Base-by-base conservation (phyloP, 2,329 filamentous ascomycete species). In the Ascochyta viciae-villosae region DNA sequence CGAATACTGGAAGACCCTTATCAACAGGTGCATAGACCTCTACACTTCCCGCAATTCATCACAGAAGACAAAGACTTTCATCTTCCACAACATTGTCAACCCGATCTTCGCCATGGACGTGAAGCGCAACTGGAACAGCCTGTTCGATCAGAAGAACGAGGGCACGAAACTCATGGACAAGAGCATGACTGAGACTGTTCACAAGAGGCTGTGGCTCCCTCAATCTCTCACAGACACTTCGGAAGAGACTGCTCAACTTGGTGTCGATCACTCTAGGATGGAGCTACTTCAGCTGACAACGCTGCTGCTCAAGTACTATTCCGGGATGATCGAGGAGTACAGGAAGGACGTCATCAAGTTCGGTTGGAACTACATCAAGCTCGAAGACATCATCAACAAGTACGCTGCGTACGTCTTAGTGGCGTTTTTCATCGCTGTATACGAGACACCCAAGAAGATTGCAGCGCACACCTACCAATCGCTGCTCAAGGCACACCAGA, bases 381-480 rank as follows among this genome's bases (percentile, higher is more conserved):
- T 99, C n/a, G 96, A 99, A 71, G 95, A 99, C 75, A 91, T 96
- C 54, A 96, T 99, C 80, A 99, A 98, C 81, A 99, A 99, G 76
- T 95, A 98, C 74, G 95, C 94, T 0, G 93, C 95, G 3, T 99
- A 99, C 68, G 94, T 97, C 5, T 87, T 99, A 6, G 96, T 99
- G 58, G 92, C 91, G 3, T 99, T 97, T 76, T 99, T 99, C 79
- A 97, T 99, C 67, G 91, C 92, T 0, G 90, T 96, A 62, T 99
- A 96, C 71, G 96, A 99, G 67, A 98, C 95, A 0, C 96, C 95
- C 0, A 85, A 91, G 12, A 99, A 98, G 83, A 98, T 99, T 52
- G 92, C 95, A 3, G 90, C 90, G 19, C 94, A 98, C 74, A 93
- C 99, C 22, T 99, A 99, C 72, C 88, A 95, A 62, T 92, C 92